Evolutionary conservation across 2,329 filamentous ascomycete genomes (phyloP), one percentile per base, ranked within the genome.

Genomic region (Pseudogymnoascus pannorum): DNA sequence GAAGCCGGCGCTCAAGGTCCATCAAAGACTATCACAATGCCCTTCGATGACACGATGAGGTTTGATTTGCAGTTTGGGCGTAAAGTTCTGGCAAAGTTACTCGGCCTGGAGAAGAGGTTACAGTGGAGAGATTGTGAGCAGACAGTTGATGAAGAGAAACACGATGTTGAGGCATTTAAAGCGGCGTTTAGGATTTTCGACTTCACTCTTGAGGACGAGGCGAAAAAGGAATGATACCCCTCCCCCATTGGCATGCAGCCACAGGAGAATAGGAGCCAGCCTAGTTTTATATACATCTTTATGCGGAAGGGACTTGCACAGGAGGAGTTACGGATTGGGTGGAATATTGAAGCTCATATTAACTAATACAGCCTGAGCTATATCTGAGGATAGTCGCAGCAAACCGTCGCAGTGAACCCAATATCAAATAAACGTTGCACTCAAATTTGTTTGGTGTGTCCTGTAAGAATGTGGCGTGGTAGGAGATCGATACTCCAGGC

Each of bases 41-140:
- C 85, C 5, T 80, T 97, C 7, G 83, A 87, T 63, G 77, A 85
- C 24, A 85, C 84, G 16, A 83, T 88, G 65, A 84, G 88, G 12
- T 97, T 99, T 72, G 92, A 96, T 71, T 75, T 97, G 51, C 93
- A 97, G 71, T 97, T 96, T 70, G 92, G 90, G 3, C 82, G 95
- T 40, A 85, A 86, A 48, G 94, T 97, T 3, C 78, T 97, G 72
- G 93, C 91, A 1, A 97, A 96, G 75, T 77, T 99, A 59, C 78
- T 99, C 58, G 84, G 86, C 2, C 75, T 97, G 51, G 91, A 97
- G 73, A 77, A 84, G 48, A 81, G 94, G n/a, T 76, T 87, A 59
- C 80, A 91, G 66, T 99, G 94, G 94, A 87, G 86, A 73, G 88
- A 96, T 67, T 93, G 91, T 66, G 82, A 80, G 31, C 92, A 97